A percentile compares a stretch with the other conserved stretches of the same genome.
Conservation (phyloP, 2,329 filamentous ascomycete genomes). For the Colletotrichum costaricense region DNA sequence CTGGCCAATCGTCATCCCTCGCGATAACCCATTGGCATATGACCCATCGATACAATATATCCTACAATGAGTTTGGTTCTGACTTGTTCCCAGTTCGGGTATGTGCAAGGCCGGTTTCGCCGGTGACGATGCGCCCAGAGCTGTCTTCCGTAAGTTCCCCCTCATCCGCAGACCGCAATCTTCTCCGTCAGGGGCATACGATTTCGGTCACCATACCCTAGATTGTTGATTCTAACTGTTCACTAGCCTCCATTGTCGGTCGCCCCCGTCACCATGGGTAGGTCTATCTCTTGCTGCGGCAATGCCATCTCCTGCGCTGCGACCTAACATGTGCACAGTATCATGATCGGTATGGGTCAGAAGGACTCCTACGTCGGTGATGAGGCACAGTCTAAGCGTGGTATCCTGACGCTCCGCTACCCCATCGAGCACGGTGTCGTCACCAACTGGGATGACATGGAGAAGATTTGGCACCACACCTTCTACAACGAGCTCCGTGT, state of each 20-base stretch:
- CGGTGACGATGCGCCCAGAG: constrained; percentile 99
- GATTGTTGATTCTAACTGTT: constrained; percentile 46
- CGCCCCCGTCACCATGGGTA: constrained; percentile 99
- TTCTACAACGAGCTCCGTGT: constrained; percentile 99
- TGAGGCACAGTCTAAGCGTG: constrained; percentile 99
- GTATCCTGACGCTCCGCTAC: constrained; percentile 99
- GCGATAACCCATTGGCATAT: constrained; percentile 32
- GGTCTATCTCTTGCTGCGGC: constrained; percentile 52
- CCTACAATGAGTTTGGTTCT: constrained; percentile 42
- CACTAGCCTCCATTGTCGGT: constrained; percentile 95
- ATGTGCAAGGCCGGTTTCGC: constrained; percentile 99
- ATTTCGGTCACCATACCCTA: neutral
- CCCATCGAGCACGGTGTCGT: constrained; percentile 99
- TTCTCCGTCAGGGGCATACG: constrained; percentile 15
- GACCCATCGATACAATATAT: constrained; percentile 20
- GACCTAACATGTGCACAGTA: constrained; percentile 69
- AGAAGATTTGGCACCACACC: constrained; percentile 99
- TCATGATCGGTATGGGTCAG: constrained; percentile 99
- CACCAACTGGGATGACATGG: constrained; percentile 99
- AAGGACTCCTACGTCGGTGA: constrained; percentile 99
- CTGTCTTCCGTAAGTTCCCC: constrained; percentile 96
- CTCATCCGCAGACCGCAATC: constrained; percentile 40
- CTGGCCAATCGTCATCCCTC: constrained; percentile 12
- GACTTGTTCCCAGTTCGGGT: constrained; percentile 82
- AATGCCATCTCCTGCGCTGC: constrained; percentile 25